Evolutionary conservation across 2,329 filamentous ascomycete species (phyloP).

Genomic region (Epichloe gansuensis): DNA sequence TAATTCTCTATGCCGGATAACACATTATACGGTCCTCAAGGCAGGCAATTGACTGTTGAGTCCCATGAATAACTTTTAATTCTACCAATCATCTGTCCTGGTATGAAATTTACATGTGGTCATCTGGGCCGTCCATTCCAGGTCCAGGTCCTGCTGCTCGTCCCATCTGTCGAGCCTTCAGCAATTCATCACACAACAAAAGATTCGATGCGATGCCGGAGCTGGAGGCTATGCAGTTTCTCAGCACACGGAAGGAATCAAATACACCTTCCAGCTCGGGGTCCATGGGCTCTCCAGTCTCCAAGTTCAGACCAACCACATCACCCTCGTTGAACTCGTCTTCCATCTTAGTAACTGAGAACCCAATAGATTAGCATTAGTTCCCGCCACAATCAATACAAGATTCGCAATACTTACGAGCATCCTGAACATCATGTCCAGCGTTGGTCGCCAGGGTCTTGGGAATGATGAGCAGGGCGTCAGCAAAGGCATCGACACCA

Average conservation of each 20-base stretch:
- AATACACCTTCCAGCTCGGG: conserved; percentile 85
- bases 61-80: conserved; percentile 18
- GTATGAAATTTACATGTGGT: conserved; percentile 34
- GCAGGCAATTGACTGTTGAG: conserved; percentile 8
- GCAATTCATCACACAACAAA: conserved; percentile 87
- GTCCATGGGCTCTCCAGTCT: conserved; percentile 88
- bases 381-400: conserved; percentile 9
- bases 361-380: background rate
- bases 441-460: conserved; percentile 96
- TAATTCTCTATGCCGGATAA: no score
- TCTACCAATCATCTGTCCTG: conserved; percentile 2
- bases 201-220: conserved; percentile 93
- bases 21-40: no score
- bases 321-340: conserved; percentile 79
- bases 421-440: conserved; percentile 93
- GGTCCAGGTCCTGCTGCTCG: conserved; percentile 49
- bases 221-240: conserved; percentile 88
- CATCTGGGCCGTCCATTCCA: conserved; percentile 49
- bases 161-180: conserved; percentile 96
- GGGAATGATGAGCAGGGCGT: conserved; percentile 88
- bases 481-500: conserved; percentile 88
- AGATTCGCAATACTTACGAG: conserved; percentile 46
- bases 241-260: conserved; percentile 88
- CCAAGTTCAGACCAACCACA: conserved; percentile 73
- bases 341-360: conserved; percentile 67